Evolutionary conservation across 1,284 basidiomycete genomes (phyloP), one percentile per base, ranked within the genome.

Genomic region (Moesziomyces antarcticus): DNA sequence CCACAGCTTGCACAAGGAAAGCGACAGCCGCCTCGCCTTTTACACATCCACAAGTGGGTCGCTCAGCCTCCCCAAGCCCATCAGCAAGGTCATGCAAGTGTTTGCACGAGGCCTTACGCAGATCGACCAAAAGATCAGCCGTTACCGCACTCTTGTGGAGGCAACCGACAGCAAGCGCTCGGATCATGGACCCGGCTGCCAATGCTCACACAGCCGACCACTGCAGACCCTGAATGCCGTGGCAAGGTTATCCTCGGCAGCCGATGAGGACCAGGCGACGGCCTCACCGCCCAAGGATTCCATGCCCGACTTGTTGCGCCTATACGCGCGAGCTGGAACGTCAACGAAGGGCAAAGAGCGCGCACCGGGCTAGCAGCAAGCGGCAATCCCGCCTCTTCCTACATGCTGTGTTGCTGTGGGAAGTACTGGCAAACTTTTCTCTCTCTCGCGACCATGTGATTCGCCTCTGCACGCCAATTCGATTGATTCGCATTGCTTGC

Each of bases 331-430:
- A 16, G 33, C 25, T 11, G 33, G 24, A 6, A 43, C 46, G 9
- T 33, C 50, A n/a, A 3, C 54, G 22, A 67, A 67, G 40, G 57
- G 53, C 37, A 68, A 68, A 33, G 30, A 50, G 21, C 54, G 59
- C 20, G 65, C 56, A 30, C 58, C 65, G 0, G 50, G 40, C 24
- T 62, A 43, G 62, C 37, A 22, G 10, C 16, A 22, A n/a, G 25
- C 33, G 20, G 7, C 18, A 10, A 13, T 33, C 5, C 11, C 30
- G 30, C 30, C 30, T 33, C 30, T 11, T 4, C 10, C 1, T 11
- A 4, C 30, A 33, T 33, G 30, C 30, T 1, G 3, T 33, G 11
- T 13, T 1, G 30, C 30, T 4, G 13, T 7, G 30, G 1, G 13
- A 13, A 3, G 30, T 13, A 13, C 30, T 33, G 30, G 30, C 30